phyloP scores from a whole-genome alignment of 176 grass and related monocot species.

The Bolboschoenus planiculmis region DNA sequence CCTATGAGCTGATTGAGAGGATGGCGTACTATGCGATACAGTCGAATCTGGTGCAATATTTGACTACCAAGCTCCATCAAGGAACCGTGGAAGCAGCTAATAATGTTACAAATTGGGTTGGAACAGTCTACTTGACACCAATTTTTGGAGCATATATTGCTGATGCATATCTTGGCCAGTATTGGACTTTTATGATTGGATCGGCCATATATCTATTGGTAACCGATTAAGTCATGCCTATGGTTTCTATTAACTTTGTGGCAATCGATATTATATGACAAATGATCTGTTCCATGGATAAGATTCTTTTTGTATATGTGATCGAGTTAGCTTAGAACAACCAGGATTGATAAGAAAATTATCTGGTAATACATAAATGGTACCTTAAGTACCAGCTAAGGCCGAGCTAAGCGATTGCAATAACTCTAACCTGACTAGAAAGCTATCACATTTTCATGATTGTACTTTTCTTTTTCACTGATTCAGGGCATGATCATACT shows the following conservation, averaged over 20 bases:
- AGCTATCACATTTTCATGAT: background rate
- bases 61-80: conserved; percentile 57
- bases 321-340: background rate
- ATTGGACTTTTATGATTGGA: conserved; percentile 76
- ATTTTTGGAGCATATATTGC: conserved; percentile 64
- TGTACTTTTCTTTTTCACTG: background rate
- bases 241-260: background rate
- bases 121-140: conserved; percentile 68
- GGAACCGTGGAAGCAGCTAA: conserved; percentile 70
- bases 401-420: background rate
- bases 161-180: conserved; percentile 67
- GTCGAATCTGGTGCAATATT: conserved; percentile 72
- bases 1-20: conserved; percentile 90
- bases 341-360: too few relatives aligned
- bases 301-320: background rate
- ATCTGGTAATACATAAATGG: too few relatives aligned
- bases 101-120: conserved; percentile 84
- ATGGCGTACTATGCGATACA: conserved; percentile 83
- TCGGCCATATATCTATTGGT: conserved; percentile 68
- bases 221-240: background rate
- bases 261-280: background rate
- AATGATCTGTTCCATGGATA: background rate
- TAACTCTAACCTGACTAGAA: background rate
- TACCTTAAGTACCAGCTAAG: background rate
- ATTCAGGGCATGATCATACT: conserved; percentile 71